phyloP scores from a whole-genome alignment of 2,329 filamentous ascomycete genomes.

The Tolypocladium cylindrosporum region DNA sequence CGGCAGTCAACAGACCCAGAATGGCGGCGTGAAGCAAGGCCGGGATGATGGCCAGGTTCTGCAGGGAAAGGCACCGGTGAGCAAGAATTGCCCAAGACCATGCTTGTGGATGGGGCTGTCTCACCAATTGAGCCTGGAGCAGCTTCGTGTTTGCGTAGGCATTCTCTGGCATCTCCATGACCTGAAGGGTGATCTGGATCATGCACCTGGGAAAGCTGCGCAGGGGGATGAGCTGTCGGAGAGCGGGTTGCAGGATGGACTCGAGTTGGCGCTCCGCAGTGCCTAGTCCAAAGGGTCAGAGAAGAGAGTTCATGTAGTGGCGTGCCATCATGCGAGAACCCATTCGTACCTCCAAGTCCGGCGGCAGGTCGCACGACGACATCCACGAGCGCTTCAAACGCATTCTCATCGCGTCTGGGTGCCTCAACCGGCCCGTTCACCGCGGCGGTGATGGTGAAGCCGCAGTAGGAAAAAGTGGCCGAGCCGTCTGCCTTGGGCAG shows the following conservation, averaged over 20 bases:
- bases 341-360: slow-evolving; percentile 62
- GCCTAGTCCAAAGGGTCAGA: slow-evolving; percentile 29
- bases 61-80: slow-evolving; percentile 5
- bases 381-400: slow-evolving; percentile 84
- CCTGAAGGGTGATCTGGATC: slow-evolving; percentile 74
- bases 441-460: slow-evolving; percentile 73
- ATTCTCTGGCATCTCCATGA: slow-evolving; percentile 59
- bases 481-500: slow-evolving; percentile 71
- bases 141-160: slow-evolving; percentile 52
- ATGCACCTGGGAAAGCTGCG: slow-evolving; percentile 67
- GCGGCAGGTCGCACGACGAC: slow-evolving; percentile 80
- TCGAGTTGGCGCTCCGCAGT: slow-evolving; percentile 77
- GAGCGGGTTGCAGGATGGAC: slow-evolving; percentile 58
- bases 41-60: slow-evolving; percentile 75
- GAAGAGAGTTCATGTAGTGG: neutral
- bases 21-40: slow-evolving; percentile 72
- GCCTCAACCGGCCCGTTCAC: slow-evolving; percentile 94
- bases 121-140: slow-evolving; percentile 49
- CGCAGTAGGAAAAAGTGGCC: slow-evolving; percentile 62
- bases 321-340: neutral
- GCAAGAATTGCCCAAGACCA: neutral
- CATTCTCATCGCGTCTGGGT: slow-evolving; percentile 76
- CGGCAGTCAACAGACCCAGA: slow-evolving; percentile 70
- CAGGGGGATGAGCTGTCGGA: slow-evolving; percentile 65
- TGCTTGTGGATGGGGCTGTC: slow-evolving; percentile 11